Percentiles rank a stretch among this genome's conserved stretches.
Evolutionary conservation across 106 monocot genomes (phyloP).

Genomic region (Alisma plantagoaquatica): DNA sequence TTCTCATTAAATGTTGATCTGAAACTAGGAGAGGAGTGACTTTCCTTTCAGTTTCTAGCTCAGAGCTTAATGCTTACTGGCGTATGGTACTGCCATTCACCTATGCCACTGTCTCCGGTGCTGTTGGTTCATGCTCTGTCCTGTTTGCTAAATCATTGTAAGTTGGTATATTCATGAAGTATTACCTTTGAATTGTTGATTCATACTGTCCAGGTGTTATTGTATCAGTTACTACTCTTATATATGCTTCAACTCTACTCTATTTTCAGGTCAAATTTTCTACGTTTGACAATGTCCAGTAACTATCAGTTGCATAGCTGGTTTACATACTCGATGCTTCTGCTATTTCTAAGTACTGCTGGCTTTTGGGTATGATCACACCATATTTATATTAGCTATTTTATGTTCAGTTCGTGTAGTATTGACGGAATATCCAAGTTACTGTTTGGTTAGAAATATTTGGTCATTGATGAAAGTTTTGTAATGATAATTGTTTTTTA

Average conservation of each 20-base stretch:
- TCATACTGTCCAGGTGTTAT: no score
- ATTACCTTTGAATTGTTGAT: no score
- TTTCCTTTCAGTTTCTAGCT: slow-evolving; percentile 31
- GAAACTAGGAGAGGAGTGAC: slow-evolving; percentile 65
- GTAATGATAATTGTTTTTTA: no score
- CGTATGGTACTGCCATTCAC: slow-evolving; percentile 74
- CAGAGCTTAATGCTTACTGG: slow-evolving; percentile 59
- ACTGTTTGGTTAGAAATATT: no score
- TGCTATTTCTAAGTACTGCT: slow-evolving; percentile 79
- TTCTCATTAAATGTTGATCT: not conserved
- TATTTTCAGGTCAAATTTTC: slow-evolving; percentile 74
- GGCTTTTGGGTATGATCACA: slow-evolving; percentile 81
- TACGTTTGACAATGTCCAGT: slow-evolving; percentile 75
- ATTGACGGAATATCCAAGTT: no score
- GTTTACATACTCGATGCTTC: slow-evolving; percentile 87
- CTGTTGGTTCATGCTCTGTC: slow-evolving; percentile 93
- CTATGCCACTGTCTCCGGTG: slow-evolving; percentile 92
- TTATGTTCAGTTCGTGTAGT: not conserved
- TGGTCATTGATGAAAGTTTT: no score
- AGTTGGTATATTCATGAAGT: no score
- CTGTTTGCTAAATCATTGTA: slow-evolving; percentile 98
- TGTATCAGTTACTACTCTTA: not conserved
- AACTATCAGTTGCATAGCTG: slow-evolving; percentile 80
- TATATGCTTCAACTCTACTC: not conserved
- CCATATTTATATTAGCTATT: not conserved